Percentiles rank a stretch among this genome's conserved stretches.
These are phyloP conservation scores for Coemansia sp. DNA, from an alignment of 192 early-diverging fungal species.

Conservation along the genomic window DNA sequence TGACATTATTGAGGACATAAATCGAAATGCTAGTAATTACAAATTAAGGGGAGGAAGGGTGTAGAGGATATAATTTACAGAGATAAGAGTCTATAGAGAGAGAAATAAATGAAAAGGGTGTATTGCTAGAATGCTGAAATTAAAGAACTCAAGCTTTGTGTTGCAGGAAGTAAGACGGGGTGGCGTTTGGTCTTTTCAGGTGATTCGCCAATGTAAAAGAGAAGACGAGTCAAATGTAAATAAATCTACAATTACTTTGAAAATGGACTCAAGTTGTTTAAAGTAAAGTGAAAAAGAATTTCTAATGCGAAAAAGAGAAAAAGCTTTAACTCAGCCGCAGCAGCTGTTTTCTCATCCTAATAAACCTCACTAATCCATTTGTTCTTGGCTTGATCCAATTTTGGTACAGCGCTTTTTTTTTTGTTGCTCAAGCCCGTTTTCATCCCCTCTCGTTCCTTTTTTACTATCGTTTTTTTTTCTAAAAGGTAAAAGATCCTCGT, in stretches of 20 bases:
- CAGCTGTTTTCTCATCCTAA: neutral
- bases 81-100: neutral
- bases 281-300: neutral
- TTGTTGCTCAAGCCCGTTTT: no score
- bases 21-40: constrained; percentile 3
- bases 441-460: no score
- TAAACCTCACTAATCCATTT: no score
- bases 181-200: neutral
- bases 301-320: neutral
- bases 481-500: no score
- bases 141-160: neutral
- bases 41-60: neutral
- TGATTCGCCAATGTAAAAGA: neutral
- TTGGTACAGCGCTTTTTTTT: no score
- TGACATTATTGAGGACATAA: neutral
- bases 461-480: neutral
- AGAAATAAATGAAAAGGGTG: neutral
- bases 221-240: neutral
- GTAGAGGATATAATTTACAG: constrained; percentile 17
- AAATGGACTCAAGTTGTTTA: neutral
- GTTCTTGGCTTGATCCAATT: no score
- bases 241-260: neutral
- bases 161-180: neutral
- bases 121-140: neutral
- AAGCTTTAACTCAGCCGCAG: neutral